Conservation (phyloP, 805 yeast species). For the Clavispora santaluciae region DNA sequence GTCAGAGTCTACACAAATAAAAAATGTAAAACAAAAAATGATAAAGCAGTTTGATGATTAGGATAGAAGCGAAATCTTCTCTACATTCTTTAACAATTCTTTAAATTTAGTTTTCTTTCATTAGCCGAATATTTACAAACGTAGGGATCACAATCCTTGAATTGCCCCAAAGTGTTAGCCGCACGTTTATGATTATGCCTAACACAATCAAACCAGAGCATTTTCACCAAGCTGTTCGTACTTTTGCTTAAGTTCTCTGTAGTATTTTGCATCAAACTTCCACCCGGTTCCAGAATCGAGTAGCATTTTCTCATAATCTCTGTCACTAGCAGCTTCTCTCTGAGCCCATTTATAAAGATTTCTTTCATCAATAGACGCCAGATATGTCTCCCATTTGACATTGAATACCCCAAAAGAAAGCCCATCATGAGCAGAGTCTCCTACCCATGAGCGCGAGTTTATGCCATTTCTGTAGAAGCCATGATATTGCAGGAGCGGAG, state of each 20-base stretch:
- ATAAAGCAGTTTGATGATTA: too few species aligned
- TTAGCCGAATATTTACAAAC: too few species aligned
- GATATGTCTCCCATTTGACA: constrained; percentile 45
- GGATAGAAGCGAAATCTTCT: too few species aligned
- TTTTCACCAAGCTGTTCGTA: constrained; percentile 5
- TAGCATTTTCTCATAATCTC: constrained; percentile 6
- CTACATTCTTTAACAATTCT: too few species aligned
- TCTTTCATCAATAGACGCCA: constrained; percentile 25
- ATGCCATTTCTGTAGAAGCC: constrained; percentile 68
- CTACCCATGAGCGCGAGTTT: constrained; percentile 69
- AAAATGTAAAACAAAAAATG: too few species aligned
- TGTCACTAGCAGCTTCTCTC: constrained; percentile 23
- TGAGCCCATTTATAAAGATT: constrained; percentile 25
- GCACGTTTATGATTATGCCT: too few species aligned
- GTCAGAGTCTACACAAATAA: too few species aligned
- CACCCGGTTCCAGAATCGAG: constrained; percentile 23
- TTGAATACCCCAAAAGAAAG: constrained; percentile 59
- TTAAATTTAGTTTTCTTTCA: too few species aligned
- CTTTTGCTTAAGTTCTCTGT: constrained; percentile 24
- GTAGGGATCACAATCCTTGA: too few species aligned
- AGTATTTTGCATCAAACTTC: constrained; percentile 28
- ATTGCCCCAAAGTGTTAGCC: too few species aligned
- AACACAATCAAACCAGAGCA: background rate
- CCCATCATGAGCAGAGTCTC: constrained; percentile 62
- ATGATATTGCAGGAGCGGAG: constrained; percentile 57